Conservation (phyloP, 23 red algal genomes). For the Chondrus crispus region DNA sequence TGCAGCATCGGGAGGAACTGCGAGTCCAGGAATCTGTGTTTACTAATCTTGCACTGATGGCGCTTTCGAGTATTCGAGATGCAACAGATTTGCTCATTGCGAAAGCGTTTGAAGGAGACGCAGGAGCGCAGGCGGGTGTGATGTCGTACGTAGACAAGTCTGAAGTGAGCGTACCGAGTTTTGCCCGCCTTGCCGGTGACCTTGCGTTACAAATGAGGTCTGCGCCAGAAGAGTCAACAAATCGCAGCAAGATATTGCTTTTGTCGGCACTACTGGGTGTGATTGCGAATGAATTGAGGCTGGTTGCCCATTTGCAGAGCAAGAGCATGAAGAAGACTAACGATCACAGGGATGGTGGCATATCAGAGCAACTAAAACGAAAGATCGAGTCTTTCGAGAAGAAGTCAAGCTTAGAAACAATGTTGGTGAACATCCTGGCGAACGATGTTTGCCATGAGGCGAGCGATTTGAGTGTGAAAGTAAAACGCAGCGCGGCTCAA, state of each 20-base stretch:
- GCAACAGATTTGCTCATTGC: not conserved
- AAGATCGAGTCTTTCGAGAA: not conserved
- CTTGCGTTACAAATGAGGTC: not conserved
- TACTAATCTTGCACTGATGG: not conserved
- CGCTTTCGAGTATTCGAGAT: not conserved
- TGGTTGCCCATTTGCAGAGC: not conserved
- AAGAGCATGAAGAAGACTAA: no score
- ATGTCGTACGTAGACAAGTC: not conserved
- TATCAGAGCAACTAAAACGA: not conserved
- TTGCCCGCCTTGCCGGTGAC: not conserved
- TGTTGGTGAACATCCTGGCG: not conserved
- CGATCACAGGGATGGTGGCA: not conserved
- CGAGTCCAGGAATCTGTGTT: conserved; percentile 28
- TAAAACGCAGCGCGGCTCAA: not conserved
- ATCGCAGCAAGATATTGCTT: not conserved
- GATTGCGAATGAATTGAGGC: not conserved
- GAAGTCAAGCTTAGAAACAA: not conserved
- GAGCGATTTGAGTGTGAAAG: not conserved
- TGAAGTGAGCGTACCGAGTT: not conserved
- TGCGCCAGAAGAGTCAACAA: not conserved
- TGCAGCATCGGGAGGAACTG: not conserved
- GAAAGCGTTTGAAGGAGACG: not conserved
- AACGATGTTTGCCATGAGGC: not conserved
- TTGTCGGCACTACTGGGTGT: not conserved
- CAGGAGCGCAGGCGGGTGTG: not conserved